Base-by-base conservation (phyloP, 2,329 filamentous ascomycete species). In the Septoria linicola region DNA sequence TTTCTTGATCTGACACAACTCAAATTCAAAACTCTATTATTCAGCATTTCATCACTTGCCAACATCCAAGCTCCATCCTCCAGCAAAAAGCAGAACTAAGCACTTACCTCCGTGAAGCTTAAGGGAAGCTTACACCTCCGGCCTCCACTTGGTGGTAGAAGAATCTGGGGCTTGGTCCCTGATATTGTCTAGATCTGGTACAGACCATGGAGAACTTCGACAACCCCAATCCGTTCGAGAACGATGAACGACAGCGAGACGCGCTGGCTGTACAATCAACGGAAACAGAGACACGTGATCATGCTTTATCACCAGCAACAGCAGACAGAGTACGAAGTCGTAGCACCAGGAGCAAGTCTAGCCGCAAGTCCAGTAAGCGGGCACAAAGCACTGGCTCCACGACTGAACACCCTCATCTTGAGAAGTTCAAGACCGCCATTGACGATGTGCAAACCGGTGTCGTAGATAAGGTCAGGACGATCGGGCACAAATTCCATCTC, bases 361-460 rank as follows among this genome's bases (percentile, higher is more conserved):
- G 35, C 10, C 25, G 43, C 5, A 37, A 36, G 10, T 37, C 43
- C 8, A 46, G 43, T 8, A 37, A 37, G 32, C 34, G 20, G 7
- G 43, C 43, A 34, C 19, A 34, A 10, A 46, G 43, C 30, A 23
- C 43, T 14, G 23, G 16, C 7, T 46, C 43, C 14, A 25, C 8
- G 20, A 23, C 10, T 2, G 43, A 46, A 13, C 43, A 36, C 11
- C 43, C 43, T 39, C 49, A 43, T 4, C 47, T 54, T 3, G 54
- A 55, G 21, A 59, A 55, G 20, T 21, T 55, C 31, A 51, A 50
- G 34, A 40, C 48, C 8, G 54, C 54, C 6, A 49, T 48, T 21
- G 54, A 51, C 21, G 54, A 54, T 45, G 41, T 45, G 6, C 44
- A 51, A 20, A 23, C 51, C 13, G 57, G 51, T 17, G 47, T 59